Conservation (phyloP, 73 alveolate genomes). For the Paramecium sonneborni region DNA sequence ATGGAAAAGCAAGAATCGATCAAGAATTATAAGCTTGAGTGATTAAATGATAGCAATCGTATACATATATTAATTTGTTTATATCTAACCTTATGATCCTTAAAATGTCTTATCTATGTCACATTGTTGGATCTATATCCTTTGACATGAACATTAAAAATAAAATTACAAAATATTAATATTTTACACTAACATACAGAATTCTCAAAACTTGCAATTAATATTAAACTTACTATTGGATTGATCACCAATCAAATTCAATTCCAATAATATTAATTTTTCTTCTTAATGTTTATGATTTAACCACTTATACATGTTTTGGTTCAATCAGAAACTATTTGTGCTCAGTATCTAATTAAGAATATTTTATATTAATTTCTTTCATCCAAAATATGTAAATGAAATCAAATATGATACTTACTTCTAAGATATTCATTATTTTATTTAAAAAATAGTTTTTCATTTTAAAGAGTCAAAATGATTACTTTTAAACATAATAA, state of each 20-base stretch:
- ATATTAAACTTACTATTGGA: background rate
- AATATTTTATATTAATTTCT: no score
- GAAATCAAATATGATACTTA: no score
- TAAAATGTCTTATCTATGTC: background rate
- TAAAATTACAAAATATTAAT: background rate
- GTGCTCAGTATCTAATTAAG: no score
- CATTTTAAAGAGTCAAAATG: no score
- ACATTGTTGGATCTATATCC: background rate
- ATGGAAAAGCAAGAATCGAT: slow-evolving; percentile 29
- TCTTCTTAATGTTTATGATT: no score
- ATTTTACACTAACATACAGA: background rate
- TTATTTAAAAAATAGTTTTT: no score
- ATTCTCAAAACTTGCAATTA: background rate
- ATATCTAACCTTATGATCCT: background rate
- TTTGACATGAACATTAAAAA: background rate
- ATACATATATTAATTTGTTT: slow-evolving; percentile 12
- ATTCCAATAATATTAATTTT: no score
- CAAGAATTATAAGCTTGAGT: slow-evolving; percentile 24
- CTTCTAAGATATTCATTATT: no score
- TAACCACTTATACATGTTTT: no score
- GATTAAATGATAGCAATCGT: background rate
- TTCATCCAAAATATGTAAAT: no score
- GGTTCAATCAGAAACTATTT: no score
- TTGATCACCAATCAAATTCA: background rate
- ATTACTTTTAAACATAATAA: no score